Base-by-base conservation (phyloP, 768 basidiomycete species). In the Kwoniella heveanensis region DNA sequence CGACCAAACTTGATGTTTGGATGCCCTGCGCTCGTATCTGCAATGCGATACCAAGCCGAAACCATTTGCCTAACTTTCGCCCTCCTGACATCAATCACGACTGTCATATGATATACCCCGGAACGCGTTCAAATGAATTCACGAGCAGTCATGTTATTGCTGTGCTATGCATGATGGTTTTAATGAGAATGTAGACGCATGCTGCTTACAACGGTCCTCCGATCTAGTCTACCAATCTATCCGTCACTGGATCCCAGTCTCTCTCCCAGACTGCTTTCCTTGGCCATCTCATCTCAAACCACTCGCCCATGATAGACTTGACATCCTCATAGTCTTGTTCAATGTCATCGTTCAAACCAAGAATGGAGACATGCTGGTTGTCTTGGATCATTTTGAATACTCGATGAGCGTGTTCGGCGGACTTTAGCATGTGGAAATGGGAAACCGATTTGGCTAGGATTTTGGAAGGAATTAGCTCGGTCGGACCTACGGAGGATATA, bases 311-410 rank as follows among this genome's bases (percentile, higher is more conserved):
- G 21, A 71, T 65, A 7, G 36, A 54, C 27, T 61, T 59, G 8
- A 67, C 69, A 19, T 54, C 52, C 10, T 72, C 75, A 55, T 77
- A 79, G 13, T 70, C 69, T 27, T 66, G 39, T 15, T 68, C 69
- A 37, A 79, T 79, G 58, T 79, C 73, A 57, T 77, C 77, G 57
- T 79, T 79, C 47, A 79, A 54, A 0, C 77, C 75, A 19, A 79
- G 56, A 17, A 77, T 65, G 17, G 70, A 65, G 44, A 75, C 69
- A 10, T 39, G 19, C 6, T 62, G 56, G 54, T 68, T 67, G 22
- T 62, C 54, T 25, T 78, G 63, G n/a, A 76, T 60, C 59, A 57
- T 62, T 19, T 66, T 58, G 59, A 78, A 74, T 1, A 72, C 69
- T 13, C 60, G 36, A 13, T 65, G 52, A 9, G 73, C 70, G 44